Conservation (phyloP, 805 yeast species). For the Wickerhamiella bombiphila region DNA sequence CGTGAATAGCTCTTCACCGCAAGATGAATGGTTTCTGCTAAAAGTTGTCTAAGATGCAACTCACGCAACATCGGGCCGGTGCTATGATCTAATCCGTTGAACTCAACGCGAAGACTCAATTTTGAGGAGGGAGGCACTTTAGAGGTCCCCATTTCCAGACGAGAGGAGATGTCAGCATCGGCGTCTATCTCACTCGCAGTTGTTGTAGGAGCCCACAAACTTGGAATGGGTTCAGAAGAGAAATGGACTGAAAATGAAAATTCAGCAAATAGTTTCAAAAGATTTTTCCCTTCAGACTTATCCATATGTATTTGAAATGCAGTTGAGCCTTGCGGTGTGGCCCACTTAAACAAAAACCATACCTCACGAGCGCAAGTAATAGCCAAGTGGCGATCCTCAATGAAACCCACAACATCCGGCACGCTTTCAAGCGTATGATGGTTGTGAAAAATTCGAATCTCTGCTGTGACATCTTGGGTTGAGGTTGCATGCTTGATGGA, state of each 20-base stretch:
- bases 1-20: constrained; percentile 5
- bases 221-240: background rate
- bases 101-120: no score
- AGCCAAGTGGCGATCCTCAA: background rate
- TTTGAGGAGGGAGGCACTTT: no score
- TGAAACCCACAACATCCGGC: background rate
- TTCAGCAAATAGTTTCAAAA: no score
- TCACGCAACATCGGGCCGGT: background rate
- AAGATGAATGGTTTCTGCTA: constrained; percentile 1
- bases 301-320: constrained; percentile 10
- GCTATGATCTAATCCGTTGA: no score
- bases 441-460: background rate
- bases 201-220: background rate
- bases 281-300: no score
- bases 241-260: no score
- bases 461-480: background rate
- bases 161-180: no score
- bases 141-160: no score
- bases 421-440: constrained; percentile 3
- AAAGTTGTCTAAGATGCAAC: background rate
- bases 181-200: no score
- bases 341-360: constrained; percentile 8
- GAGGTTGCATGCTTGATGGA: background rate
- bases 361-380: background rate
- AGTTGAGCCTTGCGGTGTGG: constrained; percentile 6